phyloP scores from a whole-genome alignment of 306 rosid species.

The Oemleria cerasiformis region DNA sequence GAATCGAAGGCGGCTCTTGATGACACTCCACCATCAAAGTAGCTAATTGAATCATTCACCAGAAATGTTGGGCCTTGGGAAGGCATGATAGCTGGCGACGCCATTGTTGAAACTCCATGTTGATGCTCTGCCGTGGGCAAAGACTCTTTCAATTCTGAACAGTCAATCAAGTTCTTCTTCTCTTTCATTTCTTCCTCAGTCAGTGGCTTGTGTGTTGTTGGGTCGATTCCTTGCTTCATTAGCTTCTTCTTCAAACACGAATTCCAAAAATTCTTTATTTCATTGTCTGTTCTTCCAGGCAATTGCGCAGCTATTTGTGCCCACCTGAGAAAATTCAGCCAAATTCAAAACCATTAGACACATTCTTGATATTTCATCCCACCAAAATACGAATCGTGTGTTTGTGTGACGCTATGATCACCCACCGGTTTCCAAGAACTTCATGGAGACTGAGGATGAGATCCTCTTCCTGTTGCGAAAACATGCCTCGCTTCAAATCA shows the following conservation, averaged over 20 bases:
- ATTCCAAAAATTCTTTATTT: conserved; percentile 95
- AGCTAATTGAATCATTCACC: conserved; percentile 34
- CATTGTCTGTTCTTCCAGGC: conserved; percentile 97
- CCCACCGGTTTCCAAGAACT: conserved; percentile 79
- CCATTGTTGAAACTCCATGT: conserved; percentile 14
- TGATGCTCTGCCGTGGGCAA: conserved; percentile 35
- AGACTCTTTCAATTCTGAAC: conserved; percentile 35
- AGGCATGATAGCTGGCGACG: conserved; percentile 22
- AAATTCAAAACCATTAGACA: neutral
- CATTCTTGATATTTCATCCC: no score
- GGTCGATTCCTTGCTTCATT: conserved; percentile 92
- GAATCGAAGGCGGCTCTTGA: conserved; percentile 41
- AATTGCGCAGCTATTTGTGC: conserved; percentile 94
- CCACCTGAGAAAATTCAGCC: conserved; percentile 54
- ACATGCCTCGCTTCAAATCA: conserved; percentile 89
- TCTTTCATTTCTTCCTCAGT: conserved; percentile 38
- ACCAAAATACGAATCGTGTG: no score
- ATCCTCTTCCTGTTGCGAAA: conserved; percentile 82
- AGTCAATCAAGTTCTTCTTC: conserved; percentile 21
- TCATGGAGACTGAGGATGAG: conserved; percentile 77
- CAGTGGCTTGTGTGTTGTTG: conserved; percentile 77
- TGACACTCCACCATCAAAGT: conserved; percentile 37
- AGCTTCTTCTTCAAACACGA: conserved; percentile 92
- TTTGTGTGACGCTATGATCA: no score
- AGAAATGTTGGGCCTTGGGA: conserved; percentile 60